Percentiles rank a stretch among this genome's conserved stretches.
phyloP scores from a whole-genome alignment of 2,329 filamentous ascomycete species.

The Pseudopyricularia cyperi region DNA sequence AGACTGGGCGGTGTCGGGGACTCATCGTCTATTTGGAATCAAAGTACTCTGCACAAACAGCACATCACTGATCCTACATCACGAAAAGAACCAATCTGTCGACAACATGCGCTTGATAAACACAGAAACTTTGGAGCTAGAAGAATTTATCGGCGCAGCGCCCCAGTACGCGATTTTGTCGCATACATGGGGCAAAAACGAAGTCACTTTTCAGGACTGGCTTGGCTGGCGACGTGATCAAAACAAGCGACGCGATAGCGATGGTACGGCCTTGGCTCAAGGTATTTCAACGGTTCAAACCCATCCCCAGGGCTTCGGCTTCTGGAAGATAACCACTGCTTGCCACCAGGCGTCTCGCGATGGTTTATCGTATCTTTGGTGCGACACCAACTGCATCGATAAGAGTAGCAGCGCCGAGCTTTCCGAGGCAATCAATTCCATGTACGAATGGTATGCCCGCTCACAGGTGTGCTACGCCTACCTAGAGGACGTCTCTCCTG shows the following conservation, averaged over 20 bases:
- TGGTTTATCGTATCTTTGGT: conserved; percentile 5
- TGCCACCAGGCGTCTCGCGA: conserved; percentile 1
- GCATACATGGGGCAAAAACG: conserved; percentile 8
- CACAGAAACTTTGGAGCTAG: neutral
- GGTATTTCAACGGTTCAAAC: neutral
- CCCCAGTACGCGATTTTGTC: conserved; percentile 8
- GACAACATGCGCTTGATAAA: conserved; percentile 3
- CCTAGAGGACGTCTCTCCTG: conserved; percentile 1
- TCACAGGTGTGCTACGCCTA: conserved; percentile 3
- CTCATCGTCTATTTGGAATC: no score
- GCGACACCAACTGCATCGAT: conserved; percentile 7
- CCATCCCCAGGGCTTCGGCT: neutral
- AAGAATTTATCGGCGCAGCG: neutral
- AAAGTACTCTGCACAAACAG: no score
- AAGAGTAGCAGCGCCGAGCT: conserved; percentile 4
- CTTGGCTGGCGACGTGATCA: neutral
- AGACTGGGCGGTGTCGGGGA: no score
- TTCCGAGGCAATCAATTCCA: conserved; percentile 4
- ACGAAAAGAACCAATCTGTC: neutral
- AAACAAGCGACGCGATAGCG: neutral
- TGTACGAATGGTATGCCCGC: conserved; percentile 4
- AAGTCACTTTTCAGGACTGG: conserved; percentile 7
- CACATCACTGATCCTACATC: no score
- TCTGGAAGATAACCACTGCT: conserved; percentile 3
- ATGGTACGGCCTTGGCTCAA: neutral